Evolutionary conservation across 768 basidiomycete genomes (phyloP), one percentile per base, ranked within the genome.

Genomic region (Suillus americanus): DNA sequence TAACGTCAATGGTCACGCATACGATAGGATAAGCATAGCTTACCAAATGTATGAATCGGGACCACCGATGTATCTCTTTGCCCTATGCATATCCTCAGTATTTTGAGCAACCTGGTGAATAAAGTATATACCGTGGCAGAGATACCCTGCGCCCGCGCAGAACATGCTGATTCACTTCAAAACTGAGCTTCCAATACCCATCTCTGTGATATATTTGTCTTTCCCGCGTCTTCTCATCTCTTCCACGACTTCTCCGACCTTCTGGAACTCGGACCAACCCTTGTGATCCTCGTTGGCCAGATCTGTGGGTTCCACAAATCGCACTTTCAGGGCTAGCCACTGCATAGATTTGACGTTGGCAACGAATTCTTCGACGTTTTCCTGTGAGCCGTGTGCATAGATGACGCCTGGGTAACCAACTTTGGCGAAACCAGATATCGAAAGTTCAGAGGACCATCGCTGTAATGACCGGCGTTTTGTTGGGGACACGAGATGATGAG

Each of bases 331-430:
- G 10, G 90, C 90, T 1, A 92, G 78, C 91, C 90, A 92, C 69
- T 91, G 89, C 90, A 91, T 90, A 23, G 79, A 82, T 71, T 88
- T 90, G 62, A 92, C 82, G 60, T 88, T 88, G 28, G 72, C 76
- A 1, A 89, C 83, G 67, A 91, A 91, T 67, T 88, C 86, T 69
- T 87, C 82, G 13, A 91, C 78, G 57, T 82, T 76, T 9, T 79
- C 75, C 51, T 79, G 77, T 25, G 68, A 68, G 13, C 90, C 90
- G 72, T 86, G 80, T 20, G 82, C 87, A 62, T 91, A 92, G 50
- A 92, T 89, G 51, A 91, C 79, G 6, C 90, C 90, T 18, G 90
- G 91, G 73, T 91, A 83, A 0, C 90, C 90, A 12, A 89, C 81
- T 74, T 92, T 92, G 0, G 89, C 86, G 71, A 91, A 92, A 0